Evolutionary conservation across 441 rosid species (phyloP).

Genomic region (Erodium trifolium): DNA sequence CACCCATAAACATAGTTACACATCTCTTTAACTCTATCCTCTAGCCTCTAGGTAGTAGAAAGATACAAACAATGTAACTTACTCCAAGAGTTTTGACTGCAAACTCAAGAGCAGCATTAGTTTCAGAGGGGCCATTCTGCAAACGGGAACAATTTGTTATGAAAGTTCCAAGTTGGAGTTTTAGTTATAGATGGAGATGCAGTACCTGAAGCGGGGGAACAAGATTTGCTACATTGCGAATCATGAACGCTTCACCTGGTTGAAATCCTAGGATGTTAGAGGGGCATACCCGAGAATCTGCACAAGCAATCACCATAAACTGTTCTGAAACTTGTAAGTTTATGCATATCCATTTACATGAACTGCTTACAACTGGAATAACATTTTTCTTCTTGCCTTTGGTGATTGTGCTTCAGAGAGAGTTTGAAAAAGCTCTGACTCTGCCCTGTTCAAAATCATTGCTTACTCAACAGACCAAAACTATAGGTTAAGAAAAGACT

Average conservation of each 20-base stretch:
- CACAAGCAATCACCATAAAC: constrained; percentile 66
- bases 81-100: constrained; percentile 52
- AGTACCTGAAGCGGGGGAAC: constrained; percentile 46
- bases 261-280: constrained; percentile 51
- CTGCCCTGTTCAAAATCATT: constrained; percentile 29
- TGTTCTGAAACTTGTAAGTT: constrained; percentile 28
- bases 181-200: not conserved
- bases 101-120: constrained; percentile 61
- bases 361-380: too few relatives aligned
- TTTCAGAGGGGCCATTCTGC: constrained; percentile 61
- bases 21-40: not conserved
- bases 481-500: constrained; percentile 3
- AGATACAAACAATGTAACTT: constrained; percentile 16
- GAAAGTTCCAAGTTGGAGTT: not conserved
- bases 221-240: constrained; percentile 60
- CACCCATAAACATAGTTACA: not conserved
- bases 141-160: not conserved
- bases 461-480: constrained; percentile 11
- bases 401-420: constrained; percentile 58
- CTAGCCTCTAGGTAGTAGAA: not conserved
- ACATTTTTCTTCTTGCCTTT: constrained; percentile 30
- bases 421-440: constrained; percentile 45
- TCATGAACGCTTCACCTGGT: constrained; percentile 60
- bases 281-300: constrained; percentile 63
- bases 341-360: not conserved